These are phyloP conservation scores for Sugiyamaella novakii DNA, from an alignment of 1,139 yeast species.

Conservation along the genomic window DNA sequence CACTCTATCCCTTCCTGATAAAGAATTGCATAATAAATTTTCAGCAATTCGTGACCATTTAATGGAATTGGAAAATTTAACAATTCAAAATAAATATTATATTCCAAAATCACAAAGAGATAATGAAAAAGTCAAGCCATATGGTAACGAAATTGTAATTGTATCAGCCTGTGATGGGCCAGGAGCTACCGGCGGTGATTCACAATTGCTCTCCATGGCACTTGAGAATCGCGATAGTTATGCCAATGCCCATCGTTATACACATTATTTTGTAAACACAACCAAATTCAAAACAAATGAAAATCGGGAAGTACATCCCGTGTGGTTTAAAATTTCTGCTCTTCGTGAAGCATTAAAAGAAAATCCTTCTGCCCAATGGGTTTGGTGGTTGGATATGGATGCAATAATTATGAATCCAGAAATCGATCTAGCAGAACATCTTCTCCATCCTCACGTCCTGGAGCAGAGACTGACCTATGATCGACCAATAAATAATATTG, in stretches of 20 bases:
- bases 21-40: slow-evolving; percentile 6
- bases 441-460: slow-evolving; percentile 37
- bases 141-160: slow-evolving; percentile 35
- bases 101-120: slow-evolving; percentile 13
- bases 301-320: slow-evolving; percentile 28
- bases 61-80: slow-evolving; percentile 10
- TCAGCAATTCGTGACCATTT: slow-evolving; percentile 11
- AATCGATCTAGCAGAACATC: slow-evolving; percentile 29
- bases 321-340: slow-evolving; percentile 40
- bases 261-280: slow-evolving; percentile 37
- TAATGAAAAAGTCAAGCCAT: slow-evolving; percentile 29
- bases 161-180: slow-evolving; percentile 40
- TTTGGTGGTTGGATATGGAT: slow-evolving; percentile 41
- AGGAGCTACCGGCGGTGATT: slow-evolving; percentile 31
- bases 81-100: slow-evolving; percentile 7
- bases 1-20: neutral
- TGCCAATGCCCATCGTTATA: slow-evolving; percentile 38
- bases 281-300: slow-evolving; percentile 26
- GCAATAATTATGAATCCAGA: slow-evolving; percentile 30
- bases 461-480: slow-evolving; percentile 33
- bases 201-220: slow-evolving; percentile 34
- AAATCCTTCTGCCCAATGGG: slow-evolving; percentile 40
- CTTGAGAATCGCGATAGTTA: slow-evolving; percentile 40
- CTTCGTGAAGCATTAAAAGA: slow-evolving; percentile 34
- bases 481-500: slow-evolving; percentile 30